Evolutionary conservation across 805 yeast species (phyloP).

Genomic region (Saccharomycopsis sp.): DNA sequence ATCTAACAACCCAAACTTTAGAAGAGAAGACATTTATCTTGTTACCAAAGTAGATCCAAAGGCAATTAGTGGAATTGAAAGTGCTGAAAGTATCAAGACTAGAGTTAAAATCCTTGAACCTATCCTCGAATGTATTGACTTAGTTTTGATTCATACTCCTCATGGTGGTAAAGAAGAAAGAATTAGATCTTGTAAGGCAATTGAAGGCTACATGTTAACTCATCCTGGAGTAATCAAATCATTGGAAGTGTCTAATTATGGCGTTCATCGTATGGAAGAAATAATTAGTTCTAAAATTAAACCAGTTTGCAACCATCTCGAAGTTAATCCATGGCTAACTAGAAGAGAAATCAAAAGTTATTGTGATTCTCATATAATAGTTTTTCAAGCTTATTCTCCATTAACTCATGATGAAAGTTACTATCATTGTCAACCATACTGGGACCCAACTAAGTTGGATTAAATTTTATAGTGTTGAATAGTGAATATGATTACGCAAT

Average conservation of each 20-base stretch:
- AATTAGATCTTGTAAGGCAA: conserved; percentile 42
- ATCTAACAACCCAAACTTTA: conserved; percentile 12
- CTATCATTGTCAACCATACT: no score
- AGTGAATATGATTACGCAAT: no score
- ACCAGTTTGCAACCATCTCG: conserved; percentile 43
- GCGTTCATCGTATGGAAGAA: conserved; percentile 45
- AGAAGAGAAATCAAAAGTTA: conserved; percentile 27
- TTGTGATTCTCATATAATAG: conserved; percentile 23
- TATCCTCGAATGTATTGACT: conserved; percentile 19
- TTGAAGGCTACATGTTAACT: conserved; percentile 45
- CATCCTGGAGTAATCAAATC: conserved; percentile 37
- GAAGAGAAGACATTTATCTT: conserved; percentile 10
- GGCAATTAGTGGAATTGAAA: conserved; percentile 13
- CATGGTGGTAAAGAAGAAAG: conserved; percentile 20
- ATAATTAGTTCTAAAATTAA: conserved; percentile 31
- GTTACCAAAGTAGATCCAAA: conserved; percentile 16
- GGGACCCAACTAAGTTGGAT: no score
- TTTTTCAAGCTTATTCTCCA: conserved; percentile 31
- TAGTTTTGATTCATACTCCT: conserved; percentile 20
- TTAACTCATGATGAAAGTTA: no score
- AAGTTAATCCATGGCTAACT: conserved; percentile 41
- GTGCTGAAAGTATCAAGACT: conserved; percentile 8
- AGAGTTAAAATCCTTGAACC: conserved; percentile 14
- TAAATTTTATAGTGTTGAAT: no score
- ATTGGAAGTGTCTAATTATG: conserved; percentile 60